These are phyloP conservation scores for Penicillium griseofulvum DNA, from an alignment of 2,329 filamentous ascomycete genomes.

Conservation along the genomic window DNA sequence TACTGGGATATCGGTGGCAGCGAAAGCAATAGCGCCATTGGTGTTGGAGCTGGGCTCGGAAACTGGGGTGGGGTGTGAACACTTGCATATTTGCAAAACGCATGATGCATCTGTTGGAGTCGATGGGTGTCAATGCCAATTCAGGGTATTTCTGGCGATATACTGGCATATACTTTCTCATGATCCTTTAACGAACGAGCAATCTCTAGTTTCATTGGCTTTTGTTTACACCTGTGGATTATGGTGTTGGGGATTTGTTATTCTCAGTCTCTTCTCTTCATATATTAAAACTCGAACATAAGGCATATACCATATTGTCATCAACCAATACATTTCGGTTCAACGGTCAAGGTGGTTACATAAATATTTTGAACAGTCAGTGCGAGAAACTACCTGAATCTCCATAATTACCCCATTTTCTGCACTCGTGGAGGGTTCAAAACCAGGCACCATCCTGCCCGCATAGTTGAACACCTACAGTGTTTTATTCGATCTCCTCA, in stretches of 20 bases:
- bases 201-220: not conserved
- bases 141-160: not conserved
- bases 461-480: too few species aligned
- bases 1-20: constrained; percentile 91
- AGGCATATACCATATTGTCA: not conserved
- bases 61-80: constrained; percentile 72
- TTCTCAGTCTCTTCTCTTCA: constrained; percentile 1
- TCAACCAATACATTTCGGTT: not conserved
- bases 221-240: not conserved
- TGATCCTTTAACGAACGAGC: not conserved
- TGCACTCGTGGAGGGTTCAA: not conserved
- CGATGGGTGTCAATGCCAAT: not conserved
- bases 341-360: not conserved
- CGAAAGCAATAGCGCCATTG: constrained; percentile 71
- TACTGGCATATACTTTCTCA: not conserved
- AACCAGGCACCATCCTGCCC: too few species aligned
- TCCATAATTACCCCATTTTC: not conserved
- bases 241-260: not conserved
- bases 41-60: constrained; percentile 67
- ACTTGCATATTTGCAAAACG: not conserved
- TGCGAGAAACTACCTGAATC: not conserved
- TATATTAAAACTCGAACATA: constrained; percentile 5
- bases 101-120: not conserved
- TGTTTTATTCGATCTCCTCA: not conserved
- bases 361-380: not conserved